phyloP scores from a whole-genome alignment of 371 early-diverging fungal species.

The Umbelopsis sp. region DNA sequence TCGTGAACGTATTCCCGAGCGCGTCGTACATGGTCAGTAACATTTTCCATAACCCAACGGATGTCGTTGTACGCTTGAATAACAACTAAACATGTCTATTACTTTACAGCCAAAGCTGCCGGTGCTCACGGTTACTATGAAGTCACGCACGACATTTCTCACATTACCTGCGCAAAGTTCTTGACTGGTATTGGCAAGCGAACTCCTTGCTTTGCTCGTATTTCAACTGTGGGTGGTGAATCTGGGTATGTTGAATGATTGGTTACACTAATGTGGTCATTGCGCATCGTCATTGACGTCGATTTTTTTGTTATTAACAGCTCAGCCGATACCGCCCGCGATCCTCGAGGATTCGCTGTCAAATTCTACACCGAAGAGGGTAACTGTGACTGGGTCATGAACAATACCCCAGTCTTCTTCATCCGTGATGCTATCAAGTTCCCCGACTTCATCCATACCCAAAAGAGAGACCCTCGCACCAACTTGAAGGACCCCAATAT shows the following conservation, averaged over 20 bases:
- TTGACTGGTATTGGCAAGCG: slow-evolving; percentile 37
- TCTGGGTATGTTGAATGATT: neutral
- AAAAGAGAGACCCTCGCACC: slow-evolving; percentile 49
- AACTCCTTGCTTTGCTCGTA: slow-evolving; percentile 60
- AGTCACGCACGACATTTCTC: slow-evolving; percentile 41
- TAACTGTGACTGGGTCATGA: slow-evolving; percentile 39
- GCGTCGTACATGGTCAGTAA: slow-evolving; percentile 70
- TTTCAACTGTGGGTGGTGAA: slow-evolving; percentile 57
- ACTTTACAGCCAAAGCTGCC: slow-evolving; percentile 49
- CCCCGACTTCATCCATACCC: slow-evolving; percentile 55
- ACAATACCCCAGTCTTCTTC: slow-evolving; percentile 15
- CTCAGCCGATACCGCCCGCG: slow-evolving; percentile 57
- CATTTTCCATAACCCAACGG: slow-evolving; percentile 11
- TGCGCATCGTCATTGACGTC: neutral
- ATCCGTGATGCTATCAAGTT: slow-evolving; percentile 46
- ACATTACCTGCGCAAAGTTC: slow-evolving; percentile 49
- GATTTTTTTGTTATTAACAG: slow-evolving; percentile 27
- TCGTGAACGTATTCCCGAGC: slow-evolving; percentile 69
- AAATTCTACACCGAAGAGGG: slow-evolving; percentile 69
- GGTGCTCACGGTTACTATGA: slow-evolving; percentile 64
- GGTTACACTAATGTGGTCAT: neutral
- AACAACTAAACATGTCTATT: slow-evolving; percentile 61
- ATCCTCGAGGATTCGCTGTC: slow-evolving; percentile 62
- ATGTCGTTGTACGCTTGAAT: slow-evolving; percentile 24
- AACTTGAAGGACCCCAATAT: slow-evolving; percentile 51